Evolutionary conservation across 1,284 basidiomycete genomes (phyloP).

Genomic region (Irpex sp.): DNA sequence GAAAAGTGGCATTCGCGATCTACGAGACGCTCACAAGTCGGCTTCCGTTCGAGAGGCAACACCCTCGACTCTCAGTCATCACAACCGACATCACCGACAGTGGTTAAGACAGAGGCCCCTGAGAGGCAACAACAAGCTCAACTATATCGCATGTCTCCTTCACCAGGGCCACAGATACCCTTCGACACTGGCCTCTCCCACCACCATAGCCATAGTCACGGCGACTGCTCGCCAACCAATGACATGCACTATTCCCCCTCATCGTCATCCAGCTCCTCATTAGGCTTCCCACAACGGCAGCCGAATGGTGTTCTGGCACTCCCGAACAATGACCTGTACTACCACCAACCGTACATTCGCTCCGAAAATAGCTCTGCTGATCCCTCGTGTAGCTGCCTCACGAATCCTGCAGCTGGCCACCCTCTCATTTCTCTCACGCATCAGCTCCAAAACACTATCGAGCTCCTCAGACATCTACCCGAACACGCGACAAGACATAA

Average conservation of each 20-base stretch:
- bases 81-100: constrained; percentile 16
- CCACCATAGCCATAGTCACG: constrained; percentile 2
- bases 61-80: constrained; percentile 8
- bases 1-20: constrained; percentile 84
- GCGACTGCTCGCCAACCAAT: constrained; percentile 20
- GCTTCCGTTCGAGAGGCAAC: constrained; percentile 22
- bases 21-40: constrained; percentile 42
- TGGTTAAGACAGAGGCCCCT: constrained; percentile 32
- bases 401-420: constrained; percentile 54
- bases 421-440: constrained; percentile 59
- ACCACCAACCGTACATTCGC: constrained; percentile 25
- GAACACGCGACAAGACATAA: constrained; percentile 49
- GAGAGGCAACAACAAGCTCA: constrained; percentile 16
- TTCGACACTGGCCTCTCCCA: constrained; percentile 18
- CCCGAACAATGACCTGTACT: constrained; percentile 21
- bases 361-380: constrained; percentile 34
- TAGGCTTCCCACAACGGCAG: constrained; percentile 14
- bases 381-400: constrained; percentile 57
- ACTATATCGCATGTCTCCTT: constrained; percentile 29
- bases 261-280: constrained; percentile 31
- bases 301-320: constrained; percentile 13
- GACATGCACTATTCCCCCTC: constrained; percentile 23
- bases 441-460: constrained; percentile 56
- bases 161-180: constrained; percentile 17
- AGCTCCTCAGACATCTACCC: constrained; percentile 55